Percentiles rank a stretch among this genome's conserved stretches.
phyloP scores from a whole-genome alignment of 768 basidiomycete species.

The Cyclocybe aegerita region DNA sequence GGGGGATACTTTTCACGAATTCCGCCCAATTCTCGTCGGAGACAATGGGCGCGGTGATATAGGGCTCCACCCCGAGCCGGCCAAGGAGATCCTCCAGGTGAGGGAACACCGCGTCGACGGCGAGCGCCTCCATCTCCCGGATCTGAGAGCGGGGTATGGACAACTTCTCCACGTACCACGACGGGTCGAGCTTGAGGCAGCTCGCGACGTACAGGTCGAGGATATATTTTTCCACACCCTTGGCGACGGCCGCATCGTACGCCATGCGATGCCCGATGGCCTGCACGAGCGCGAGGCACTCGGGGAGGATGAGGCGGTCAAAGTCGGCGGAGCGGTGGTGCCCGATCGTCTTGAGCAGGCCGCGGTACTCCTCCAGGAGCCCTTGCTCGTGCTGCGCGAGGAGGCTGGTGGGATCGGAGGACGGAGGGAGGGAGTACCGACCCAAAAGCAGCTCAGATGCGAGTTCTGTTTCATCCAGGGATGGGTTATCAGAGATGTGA shows the following conservation, averaged over 20 bases:
- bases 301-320: slow-evolving; percentile 36
- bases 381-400: slow-evolving; percentile 21
- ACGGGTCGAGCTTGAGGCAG: slow-evolving; percentile 30
- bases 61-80: slow-evolving; percentile 11
- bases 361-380: slow-evolving; percentile 10
- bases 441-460: slow-evolving; percentile 26
- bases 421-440: slow-evolving; percentile 14
- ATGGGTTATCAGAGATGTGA: not conserved
- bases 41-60: slow-evolving; percentile 19
- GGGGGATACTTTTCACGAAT: not conserved
- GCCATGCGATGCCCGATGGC: slow-evolving; percentile 47
- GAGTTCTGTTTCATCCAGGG: slow-evolving; percentile 18
- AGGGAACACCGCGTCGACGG: slow-evolving; percentile 26
- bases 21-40: slow-evolving; percentile 15
- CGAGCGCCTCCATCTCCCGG: slow-evolving; percentile 16
- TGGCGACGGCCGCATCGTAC: slow-evolving; percentile 36
- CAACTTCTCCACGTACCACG: slow-evolving; percentile 39
- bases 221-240: slow-evolving; percentile 24
- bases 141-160: slow-evolving; percentile 21
- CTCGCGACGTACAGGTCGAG: slow-evolving; percentile 36
- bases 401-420: slow-evolving; percentile 10
- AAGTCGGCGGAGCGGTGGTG: slow-evolving; percentile 29
- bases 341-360: slow-evolving; percentile 15
- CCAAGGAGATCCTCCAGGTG: slow-evolving; percentile 22
- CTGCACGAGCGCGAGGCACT: slow-evolving; percentile 33